phyloP scores from a whole-genome alignment of 2,329 filamentous ascomycete species.

The Ophiostoma angusticollis region DNA sequence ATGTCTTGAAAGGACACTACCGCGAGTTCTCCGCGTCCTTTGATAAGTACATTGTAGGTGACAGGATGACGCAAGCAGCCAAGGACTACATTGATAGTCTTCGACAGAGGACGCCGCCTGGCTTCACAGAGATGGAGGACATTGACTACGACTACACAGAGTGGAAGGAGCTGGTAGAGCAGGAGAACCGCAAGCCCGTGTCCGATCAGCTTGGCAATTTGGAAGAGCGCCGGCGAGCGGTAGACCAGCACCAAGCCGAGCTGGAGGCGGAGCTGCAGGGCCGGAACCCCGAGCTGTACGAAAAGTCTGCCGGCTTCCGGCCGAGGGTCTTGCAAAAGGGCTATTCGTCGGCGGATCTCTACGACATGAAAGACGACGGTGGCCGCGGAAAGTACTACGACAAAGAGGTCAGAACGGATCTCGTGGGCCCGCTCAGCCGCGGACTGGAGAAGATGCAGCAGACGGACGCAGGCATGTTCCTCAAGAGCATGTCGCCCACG shows the following conservation, averaged over 20 bases:
- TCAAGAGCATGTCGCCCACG: too few species aligned
- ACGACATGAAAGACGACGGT: slow-evolving; percentile 4
- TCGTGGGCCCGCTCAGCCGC: slow-evolving; percentile 20
- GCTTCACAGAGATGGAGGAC: slow-evolving; percentile 17
- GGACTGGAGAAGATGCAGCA: slow-evolving; percentile 25
- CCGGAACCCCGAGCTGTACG: slow-evolving; percentile 32
- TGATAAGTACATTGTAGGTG: slow-evolving; percentile 34
- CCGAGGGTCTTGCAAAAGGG: slow-evolving; percentile 4
- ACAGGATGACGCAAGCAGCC: slow-evolving; percentile 29
- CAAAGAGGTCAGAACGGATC: slow-evolving; percentile 15
- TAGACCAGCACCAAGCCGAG: slow-evolving; percentile 32
- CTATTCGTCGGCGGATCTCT: background rate
- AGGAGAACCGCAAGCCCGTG: slow-evolving; percentile 27
- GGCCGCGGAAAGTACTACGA: slow-evolving; percentile 12
- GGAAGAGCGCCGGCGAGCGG: slow-evolving; percentile 27
- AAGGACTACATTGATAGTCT: slow-evolving; percentile 28
- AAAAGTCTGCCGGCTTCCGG: slow-evolving; percentile 28
- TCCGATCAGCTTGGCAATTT: slow-evolving; percentile 26
- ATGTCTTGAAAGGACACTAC: slow-evolving; percentile 43
- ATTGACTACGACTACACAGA: slow-evolving; percentile 29
- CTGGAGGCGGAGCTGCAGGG: slow-evolving; percentile 37
- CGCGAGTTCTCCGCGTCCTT: slow-evolving; percentile 42
- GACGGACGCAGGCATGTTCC: too few species aligned
- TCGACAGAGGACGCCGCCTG: slow-evolving; percentile 22
- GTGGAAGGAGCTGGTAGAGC: slow-evolving; percentile 31